Evolutionary conservation across 1,139 yeast genomes (phyloP), one percentile per base, ranked within the genome.

Genomic region (Magnusiomyces suaveolens): DNA sequence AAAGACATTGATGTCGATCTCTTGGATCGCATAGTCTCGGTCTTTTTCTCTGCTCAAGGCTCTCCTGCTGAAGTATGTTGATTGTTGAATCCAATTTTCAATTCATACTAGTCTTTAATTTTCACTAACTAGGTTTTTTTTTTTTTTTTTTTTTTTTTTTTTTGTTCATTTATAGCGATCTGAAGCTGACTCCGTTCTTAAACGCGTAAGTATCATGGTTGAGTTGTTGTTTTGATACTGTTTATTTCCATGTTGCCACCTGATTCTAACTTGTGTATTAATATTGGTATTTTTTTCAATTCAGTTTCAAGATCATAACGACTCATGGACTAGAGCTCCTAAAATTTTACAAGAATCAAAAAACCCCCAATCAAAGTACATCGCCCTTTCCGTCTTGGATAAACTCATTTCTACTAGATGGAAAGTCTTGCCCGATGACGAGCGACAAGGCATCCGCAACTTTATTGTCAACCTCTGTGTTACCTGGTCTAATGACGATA

Each of bases 241-340:
- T 6, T n/a, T 26, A 20, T 36, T 10, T 36, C 18, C 10, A 3
- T 14, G 18, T 36, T 16, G 41, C 41, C 41, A 36, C 41, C 41
- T n/a, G 33, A 43, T 21, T 21, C 24, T 21, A 43, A 43, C 24
- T 18, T n/a, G 18, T 36, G 8, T 10, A 16, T 26, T 43, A 4
- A 16, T 43, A 16, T 23, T 44, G 23, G 20, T 24, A 24, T 10
- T 24, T 32, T 25, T 57, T 52, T 50, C 50, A 50, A 4, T 46
- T 26, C 50, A 67, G 71, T 90, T 92, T 69, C 97, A 94, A 71
- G 96, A 89, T 60, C 85, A 89, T 69, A 94, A 94, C 1, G 96
- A 92, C 63, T 85, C 97, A 36, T 92, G 99, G 99, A 88, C 87
- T 62, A 81, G 86, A 57, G 94, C 96, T 33, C 97, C 92, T 66